These are phyloP conservation scores for Claviceps fusiformis DNA, from an alignment of 2,329 filamentous ascomycete genomes.

Conservation along the genomic window DNA sequence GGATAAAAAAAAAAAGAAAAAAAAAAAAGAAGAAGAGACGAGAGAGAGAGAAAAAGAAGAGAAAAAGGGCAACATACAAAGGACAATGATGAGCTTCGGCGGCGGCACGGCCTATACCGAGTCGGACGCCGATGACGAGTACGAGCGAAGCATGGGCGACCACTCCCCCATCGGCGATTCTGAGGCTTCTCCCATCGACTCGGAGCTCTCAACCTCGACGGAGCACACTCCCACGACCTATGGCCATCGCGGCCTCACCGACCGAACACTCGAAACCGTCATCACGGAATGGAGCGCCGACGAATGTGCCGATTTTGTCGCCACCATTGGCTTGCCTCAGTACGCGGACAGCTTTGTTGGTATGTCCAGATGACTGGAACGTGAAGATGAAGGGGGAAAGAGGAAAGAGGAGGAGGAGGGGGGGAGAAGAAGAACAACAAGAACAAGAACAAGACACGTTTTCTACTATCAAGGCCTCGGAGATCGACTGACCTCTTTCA, in stretches of 20 bases:
- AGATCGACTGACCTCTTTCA: neutral
- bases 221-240: slow-evolving; percentile 74
- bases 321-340: slow-evolving; percentile 63
- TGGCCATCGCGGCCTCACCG: slow-evolving; percentile 49
- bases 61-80: no score
- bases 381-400: neutral
- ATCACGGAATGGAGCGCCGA: slow-evolving; percentile 73
- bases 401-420: no score
- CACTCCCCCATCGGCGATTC: slow-evolving; percentile 57
- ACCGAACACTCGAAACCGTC: slow-evolving; percentile 57
- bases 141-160: slow-evolving; percentile 57
- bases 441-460: no score
- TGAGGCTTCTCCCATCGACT: slow-evolving; percentile 57
- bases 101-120: slow-evolving; percentile 60
- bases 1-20: neutral
- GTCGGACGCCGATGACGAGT: slow-evolving; percentile 73
- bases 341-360: slow-evolving; percentile 76
- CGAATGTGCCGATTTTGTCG: slow-evolving; percentile 82
- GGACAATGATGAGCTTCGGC: slow-evolving; percentile 43
- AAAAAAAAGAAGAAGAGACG: no score
- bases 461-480: neutral
- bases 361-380: slow-evolving; percentile 29
- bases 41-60: no score
- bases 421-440: no score
- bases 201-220: slow-evolving; percentile 51